Evolutionary conservation across 2,329 filamentous ascomycete genomes (phyloP), one percentile per base, ranked within the genome.

Genomic region (Hypomyces perniciosus): DNA sequence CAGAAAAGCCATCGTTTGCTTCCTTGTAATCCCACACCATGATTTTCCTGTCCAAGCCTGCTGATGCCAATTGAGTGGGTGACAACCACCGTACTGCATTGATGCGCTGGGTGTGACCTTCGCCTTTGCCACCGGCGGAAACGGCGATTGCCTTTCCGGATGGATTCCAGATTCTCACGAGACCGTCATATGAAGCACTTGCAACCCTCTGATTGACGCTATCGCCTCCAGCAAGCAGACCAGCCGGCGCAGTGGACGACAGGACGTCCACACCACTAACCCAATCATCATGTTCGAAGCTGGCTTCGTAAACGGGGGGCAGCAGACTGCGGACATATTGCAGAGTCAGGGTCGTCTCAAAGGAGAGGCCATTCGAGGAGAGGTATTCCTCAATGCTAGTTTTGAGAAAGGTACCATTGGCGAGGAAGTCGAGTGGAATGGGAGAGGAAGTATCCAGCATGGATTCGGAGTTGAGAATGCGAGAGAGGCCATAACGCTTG

Each of bases 231-330:
- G 78, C 71, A 43, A 67, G 66, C 44, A 72, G 73, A 20, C 77
- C 83, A 3, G 83, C 80, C 6, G 74, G 70, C 2, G 87, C 86
- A 9, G 78, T 82, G 10, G 70, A 68, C 0, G 90, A 91, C 27
- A 95, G 74, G 4, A 95, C 80, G 67, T 96, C 90, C 28, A 97
- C 83, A 28, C 82, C 81, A 65, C 88, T 89, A 44, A 99, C 88
- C 93, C 93, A 99, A 68, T 97, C 93, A 64, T 99, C 91, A 68
- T 99, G 92, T 72, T 96, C 86, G 67, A 96, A 99, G 64, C 88
- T 93, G 9, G 90, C 86, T 60, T 95, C 84, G 67, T 93, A 92
- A 34, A 88, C 78, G 13, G 93, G 93, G 6, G 93, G 93, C 54
- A 96, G 83, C 59, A 96, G 75, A 56, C 90, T 93, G 61, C 90